A percentile compares a stretch with the other conserved stretches of the same genome.
These are phyloP conservation scores for Euptelea pleiosperma DNA, from an alignment of 164 flowering plant species.

Conservation along the genomic window DNA sequence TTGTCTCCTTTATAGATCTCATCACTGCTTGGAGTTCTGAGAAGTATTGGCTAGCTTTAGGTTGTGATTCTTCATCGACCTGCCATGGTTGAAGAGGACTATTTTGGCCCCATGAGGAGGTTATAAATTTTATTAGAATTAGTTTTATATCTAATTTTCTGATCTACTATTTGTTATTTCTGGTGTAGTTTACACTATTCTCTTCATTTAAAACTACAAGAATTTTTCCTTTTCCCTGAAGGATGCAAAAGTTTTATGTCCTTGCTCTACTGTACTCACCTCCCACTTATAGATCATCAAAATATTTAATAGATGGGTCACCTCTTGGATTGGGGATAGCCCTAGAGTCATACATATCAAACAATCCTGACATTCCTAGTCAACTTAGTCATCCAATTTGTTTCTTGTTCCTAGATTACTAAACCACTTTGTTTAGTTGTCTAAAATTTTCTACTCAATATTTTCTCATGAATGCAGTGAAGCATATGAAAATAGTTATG, in stretches of 20 bases:
- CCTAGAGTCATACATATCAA: too few relatives aligned
- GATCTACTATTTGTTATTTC: neutral
- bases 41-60: slow-evolving; percentile 75
- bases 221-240: neutral
- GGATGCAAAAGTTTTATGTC: neutral
- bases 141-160: neutral
- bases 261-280: neutral
- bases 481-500: too few relatives aligned
- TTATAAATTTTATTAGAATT: slow-evolving; percentile 4
- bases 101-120: slow-evolving; percentile 89
- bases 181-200: neutral
- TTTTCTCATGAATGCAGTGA: too few relatives aligned
- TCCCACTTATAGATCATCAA: too few relatives aligned
- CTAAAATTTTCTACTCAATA: too few relatives aligned
- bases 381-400: too few relatives aligned
- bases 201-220: neutral
- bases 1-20: slow-evolving; percentile 59
- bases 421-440: neutral
- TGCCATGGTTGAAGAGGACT: slow-evolving; percentile 64
- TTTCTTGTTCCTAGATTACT: neutral
- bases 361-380: too few relatives aligned
- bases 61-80: too few relatives aligned
- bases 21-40: slow-evolving; percentile 43
- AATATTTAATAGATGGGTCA: too few relatives aligned
- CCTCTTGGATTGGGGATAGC: too few relatives aligned